Conservation (phyloP, 2,329 filamentous ascomycete species). For the Fusarium multiceps region DNA sequence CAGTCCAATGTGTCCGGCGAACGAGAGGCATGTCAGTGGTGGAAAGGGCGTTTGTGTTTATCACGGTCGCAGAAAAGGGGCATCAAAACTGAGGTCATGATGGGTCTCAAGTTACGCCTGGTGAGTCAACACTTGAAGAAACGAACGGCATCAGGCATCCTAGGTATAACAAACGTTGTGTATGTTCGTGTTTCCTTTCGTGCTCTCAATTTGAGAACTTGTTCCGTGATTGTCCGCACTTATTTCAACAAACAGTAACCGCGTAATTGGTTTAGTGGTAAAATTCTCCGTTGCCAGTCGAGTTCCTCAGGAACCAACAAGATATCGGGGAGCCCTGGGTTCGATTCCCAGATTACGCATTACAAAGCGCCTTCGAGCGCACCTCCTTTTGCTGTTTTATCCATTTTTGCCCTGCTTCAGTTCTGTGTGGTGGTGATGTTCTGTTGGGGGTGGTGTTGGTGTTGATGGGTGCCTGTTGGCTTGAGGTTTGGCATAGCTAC, state of each 20-base stretch:
- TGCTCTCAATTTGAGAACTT: fast-evolving
- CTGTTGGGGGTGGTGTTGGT: background rate
- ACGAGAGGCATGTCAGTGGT: conserved; percentile 56
- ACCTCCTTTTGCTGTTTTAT: background rate
- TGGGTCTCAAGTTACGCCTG: background rate
- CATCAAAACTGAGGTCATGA: conserved; percentile 12
- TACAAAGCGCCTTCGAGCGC: too few relatives aligned
- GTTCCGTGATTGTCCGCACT: fast-evolving
- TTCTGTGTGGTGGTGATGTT: background rate
- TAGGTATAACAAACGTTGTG: background rate
- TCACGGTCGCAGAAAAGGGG: conserved; percentile 54
- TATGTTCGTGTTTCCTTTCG: background rate
- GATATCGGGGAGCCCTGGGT: conserved; percentile 9
- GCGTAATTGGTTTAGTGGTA: conserved; percentile 11
- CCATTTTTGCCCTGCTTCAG: background rate
- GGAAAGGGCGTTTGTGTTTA: conserved; percentile 63
- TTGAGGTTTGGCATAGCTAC: background rate
- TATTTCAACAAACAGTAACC: background rate
- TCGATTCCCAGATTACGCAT: conserved; percentile 9
- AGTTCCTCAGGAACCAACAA: too few relatives aligned
- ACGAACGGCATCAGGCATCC: background rate
- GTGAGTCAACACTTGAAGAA: too few relatives aligned
- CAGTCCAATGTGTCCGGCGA: conserved; percentile 64
- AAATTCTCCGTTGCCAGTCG: conserved; percentile 10
- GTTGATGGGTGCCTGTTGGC: background rate